Base-by-base conservation (phyloP, 225 moss, liverwort and hornwort species). In the Asterella californica region DNA sequence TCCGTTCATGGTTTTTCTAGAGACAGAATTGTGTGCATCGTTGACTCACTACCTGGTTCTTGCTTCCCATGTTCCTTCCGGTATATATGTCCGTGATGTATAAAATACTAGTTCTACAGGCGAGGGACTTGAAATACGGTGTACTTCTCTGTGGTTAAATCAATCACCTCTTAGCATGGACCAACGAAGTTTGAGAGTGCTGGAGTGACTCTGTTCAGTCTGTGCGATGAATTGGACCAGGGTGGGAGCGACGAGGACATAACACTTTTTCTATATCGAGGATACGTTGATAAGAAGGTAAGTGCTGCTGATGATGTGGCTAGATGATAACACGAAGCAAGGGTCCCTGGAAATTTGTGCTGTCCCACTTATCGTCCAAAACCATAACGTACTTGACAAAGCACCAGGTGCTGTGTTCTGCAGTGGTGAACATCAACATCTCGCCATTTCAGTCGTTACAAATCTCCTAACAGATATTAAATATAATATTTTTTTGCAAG, bases 181-280 rank as follows among this genome's bases (percentile, higher is more conserved):
- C 8, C 6, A 14, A 65, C 11, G 30, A 33, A 65, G 64, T 65
- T 30, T 33, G 30, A 65, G 0, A 32, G 10, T n/a, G 62, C 27
- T 63, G 62, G 4, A 63, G 27, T 59, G 59, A 55, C 5, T 18
- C 3, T 21, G 59, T n/a, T n/a, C n/a, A n/a, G n/a, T 47, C 71
- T 46, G 46, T 47, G 47, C 46, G 22, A 25, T n/a, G 45, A 24
- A 60, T 14, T 83, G 73, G 81, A 80, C 60, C 85, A 96, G 95
- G 97, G 97, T 86, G 94, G 97, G 66, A 94, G 97, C 78, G 97
- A 99, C 72, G 97, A 99, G 79, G 97, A 94, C 76, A 92, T 99
- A 76, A 89, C 94, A 14, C 92, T 99, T 32, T 90, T 99, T 68
- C 78, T 99, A 2, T 84, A 93, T 79, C 88, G 97, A 68, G 88